Evolutionary conservation across 768 basidiomycete genomes (phyloP).

Genomic region (Suillus subluteus): DNA sequence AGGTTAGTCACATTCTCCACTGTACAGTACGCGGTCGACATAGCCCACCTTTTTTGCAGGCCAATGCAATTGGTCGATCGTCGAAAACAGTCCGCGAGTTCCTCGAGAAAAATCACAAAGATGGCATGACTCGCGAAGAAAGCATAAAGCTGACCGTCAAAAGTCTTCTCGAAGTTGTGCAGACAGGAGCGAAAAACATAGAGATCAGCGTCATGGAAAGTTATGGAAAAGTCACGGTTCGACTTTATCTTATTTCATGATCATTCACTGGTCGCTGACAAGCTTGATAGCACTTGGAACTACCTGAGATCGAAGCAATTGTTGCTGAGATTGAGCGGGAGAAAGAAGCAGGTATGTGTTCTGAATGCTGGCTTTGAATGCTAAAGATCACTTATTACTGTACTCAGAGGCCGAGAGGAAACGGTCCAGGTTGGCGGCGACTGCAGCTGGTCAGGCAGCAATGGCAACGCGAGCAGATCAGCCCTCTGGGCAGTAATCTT

Average conservation of each 20-base stretch:
- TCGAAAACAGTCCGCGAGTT: slow-evolving; percentile 99
- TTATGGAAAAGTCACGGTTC: slow-evolving; percentile 89
- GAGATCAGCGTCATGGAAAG: slow-evolving; percentile 98
- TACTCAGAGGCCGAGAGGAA: slow-evolving; percentile 90
- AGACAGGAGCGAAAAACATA: slow-evolving; percentile 99
- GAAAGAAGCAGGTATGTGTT: slow-evolving; percentile 84
- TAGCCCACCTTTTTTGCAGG: slow-evolving; percentile 48
- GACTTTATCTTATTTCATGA: slow-evolving; percentile 23
- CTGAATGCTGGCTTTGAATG: not conserved
- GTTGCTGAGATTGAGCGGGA: slow-evolving; percentile 94
- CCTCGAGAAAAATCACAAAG: slow-evolving; percentile 96
- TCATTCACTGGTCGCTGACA: not conserved
- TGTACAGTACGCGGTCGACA: not conserved
- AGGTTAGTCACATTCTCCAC: slow-evolving; percentile 52
- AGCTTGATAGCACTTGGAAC: slow-evolving; percentile 49
- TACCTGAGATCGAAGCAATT: slow-evolving; percentile 87
- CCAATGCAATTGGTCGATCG: slow-evolving; percentile 96
- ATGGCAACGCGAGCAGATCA: slow-evolving; percentile 66
- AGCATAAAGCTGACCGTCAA: slow-evolving; percentile 95
- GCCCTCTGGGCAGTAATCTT: slow-evolving; percentile 39
- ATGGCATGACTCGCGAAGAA: slow-evolving; percentile 86
- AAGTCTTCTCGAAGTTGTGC: slow-evolving; percentile 94
- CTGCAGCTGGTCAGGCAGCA: slow-evolving; percentile 88
- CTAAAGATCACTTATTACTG: slow-evolving; percentile 8
- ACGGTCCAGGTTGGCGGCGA: slow-evolving; percentile 85